Base-by-base conservation (phyloP, 2,329 filamentous ascomycete species). In the Macrophomina pseudophaseolina region DNA sequence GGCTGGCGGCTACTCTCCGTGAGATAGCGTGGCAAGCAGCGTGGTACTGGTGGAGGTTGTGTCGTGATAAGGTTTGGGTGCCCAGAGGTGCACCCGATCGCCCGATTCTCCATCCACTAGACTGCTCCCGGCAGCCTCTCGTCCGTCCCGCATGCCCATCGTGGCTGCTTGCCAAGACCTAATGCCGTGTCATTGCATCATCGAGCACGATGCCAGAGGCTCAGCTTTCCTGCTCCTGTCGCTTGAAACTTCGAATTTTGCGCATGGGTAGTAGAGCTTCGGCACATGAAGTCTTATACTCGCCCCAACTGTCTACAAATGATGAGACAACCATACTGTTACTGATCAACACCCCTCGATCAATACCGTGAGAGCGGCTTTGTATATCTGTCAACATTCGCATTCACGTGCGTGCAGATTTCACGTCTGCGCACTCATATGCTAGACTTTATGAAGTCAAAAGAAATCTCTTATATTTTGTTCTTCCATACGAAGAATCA, bases 401-500 rank as follows among this genome's bases (percentile, higher is more conserved):
- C 23, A 23, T 23, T 23, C 23, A 23, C 23, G 23, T 23, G 23
- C 23, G 23, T 23, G 23, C 23, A 23, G 23, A 23, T 23, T 23
- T 23, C 23, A 2, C 23, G 23, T 23, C 23, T 23, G 23, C 23
- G 46, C 46, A 16, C 28, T 52, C 49, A 30, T 53, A n/a, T 16
- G 23, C 30, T 33, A 48, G 23, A 35, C 51, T 4, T 53, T 33
- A 38, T 35, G 16, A 35, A n/a, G 32, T 35, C 18, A 54, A 59
- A 59, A 35, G 42, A 62, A 62, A 62, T 49, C 38, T 62, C 46
- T 49, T 48, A 32, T 35, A 62, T 62, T 49, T 62, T 62, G 44
- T 62, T 48, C 44, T 62, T 62, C 33, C 32, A 12, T 33, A 16
- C 28, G 56, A 60, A 60, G 56, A 60, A 48, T 40, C 40, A 30